A percentile compares a stretch with the other conserved stretches of the same genome.
phyloP scores from a whole-genome alignment of 2,329 filamentous ascomycete genomes.

The Penicillium hesseltinei region DNA sequence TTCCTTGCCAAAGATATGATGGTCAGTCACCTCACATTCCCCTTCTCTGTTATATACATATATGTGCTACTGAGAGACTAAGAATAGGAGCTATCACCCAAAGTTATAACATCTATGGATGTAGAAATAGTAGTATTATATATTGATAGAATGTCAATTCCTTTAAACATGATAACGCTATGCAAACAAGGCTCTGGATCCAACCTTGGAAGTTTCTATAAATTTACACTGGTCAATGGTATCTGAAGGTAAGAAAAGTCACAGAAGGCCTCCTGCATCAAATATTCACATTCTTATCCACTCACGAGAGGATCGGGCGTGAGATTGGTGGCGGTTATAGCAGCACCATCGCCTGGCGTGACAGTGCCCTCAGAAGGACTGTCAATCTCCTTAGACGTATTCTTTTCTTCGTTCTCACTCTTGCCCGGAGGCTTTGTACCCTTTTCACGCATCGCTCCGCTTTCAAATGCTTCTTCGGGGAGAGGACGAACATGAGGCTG shows the following conservation, averaged over 20 bases:
- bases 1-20: too few species aligned
- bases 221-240: not conserved
- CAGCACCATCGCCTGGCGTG: slow-evolving; percentile 13
- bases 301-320: slow-evolving; percentile 33
- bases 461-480: slow-evolving; percentile 81
- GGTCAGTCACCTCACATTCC: too few species aligned
- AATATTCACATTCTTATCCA: slow-evolving; percentile 18
- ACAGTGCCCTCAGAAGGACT: slow-evolving; percentile 11
- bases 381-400: not conserved
- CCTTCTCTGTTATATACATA: too few species aligned
- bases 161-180: not conserved
- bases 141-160: not conserved
- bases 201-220: not conserved
- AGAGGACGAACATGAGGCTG: slow-evolving; percentile 84
- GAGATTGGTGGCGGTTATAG: slow-evolving; percentile 18
- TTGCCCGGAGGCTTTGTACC: slow-evolving; percentile 55
- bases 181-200: not conserved
- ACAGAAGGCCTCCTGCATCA: not conserved
- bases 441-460: slow-evolving; percentile 71
- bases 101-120: too few species aligned
- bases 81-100: too few species aligned
- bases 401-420: slow-evolving; percentile 16
- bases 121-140: too few species aligned
- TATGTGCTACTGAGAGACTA: too few species aligned
- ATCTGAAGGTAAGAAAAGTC: not conserved